A percentile compares a stretch with the other conserved stretches of the same genome.
These are phyloP conservation scores for Podaxis pistillaris DNA, from an alignment of 768 basidiomycete genomes.

Conservation along the genomic window DNA sequence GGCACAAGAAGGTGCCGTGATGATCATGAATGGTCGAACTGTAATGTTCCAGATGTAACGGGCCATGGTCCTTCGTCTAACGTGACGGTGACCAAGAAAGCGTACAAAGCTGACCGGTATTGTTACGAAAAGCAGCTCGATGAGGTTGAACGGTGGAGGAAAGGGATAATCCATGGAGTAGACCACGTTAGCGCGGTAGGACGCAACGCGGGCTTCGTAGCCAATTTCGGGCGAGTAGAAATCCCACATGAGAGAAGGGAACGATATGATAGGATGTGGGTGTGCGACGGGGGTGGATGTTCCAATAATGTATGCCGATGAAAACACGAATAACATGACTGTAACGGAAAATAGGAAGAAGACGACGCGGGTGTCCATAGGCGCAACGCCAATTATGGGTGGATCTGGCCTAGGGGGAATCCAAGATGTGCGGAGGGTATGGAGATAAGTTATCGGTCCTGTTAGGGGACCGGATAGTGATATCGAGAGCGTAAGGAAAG, in stretches of 20 bases:
- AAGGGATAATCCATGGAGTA: constrained; percentile 41
- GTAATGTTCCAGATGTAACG: constrained; percentile 7
- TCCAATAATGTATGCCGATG: constrained; percentile 32
- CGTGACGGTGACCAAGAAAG: not conserved
- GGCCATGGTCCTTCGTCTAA: not conserved
- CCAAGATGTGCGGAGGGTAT: not conserved
- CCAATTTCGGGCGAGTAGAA: constrained; percentile 44
- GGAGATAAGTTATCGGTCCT: constrained; percentile 20
- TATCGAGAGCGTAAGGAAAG: constrained; percentile 43
- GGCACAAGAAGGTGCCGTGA: not conserved
- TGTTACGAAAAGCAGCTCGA: constrained; percentile 19
- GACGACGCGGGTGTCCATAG: constrained; percentile 46
- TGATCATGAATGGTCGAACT: constrained; percentile 8
- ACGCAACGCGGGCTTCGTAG: constrained; percentile 39
- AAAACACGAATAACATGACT: constrained; percentile 31
- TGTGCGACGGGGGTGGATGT: constrained; percentile 25
- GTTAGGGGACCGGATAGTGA: constrained; percentile 38
- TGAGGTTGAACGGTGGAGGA: constrained; percentile 52
- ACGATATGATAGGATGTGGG: not conserved
- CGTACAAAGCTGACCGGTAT: constrained; percentile 1
- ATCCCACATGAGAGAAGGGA: constrained; percentile 39
- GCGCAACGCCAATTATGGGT: constrained; percentile 28
- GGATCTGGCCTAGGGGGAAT: constrained; percentile 11
- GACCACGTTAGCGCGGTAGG: constrained; percentile 31
- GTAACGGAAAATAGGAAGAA: constrained; percentile 37